Evolutionary conservation across 1,139 yeast species (phyloP), one percentile per base, ranked within the genome.

Genomic region (Yamadazyma atmosphaerica): DNA sequence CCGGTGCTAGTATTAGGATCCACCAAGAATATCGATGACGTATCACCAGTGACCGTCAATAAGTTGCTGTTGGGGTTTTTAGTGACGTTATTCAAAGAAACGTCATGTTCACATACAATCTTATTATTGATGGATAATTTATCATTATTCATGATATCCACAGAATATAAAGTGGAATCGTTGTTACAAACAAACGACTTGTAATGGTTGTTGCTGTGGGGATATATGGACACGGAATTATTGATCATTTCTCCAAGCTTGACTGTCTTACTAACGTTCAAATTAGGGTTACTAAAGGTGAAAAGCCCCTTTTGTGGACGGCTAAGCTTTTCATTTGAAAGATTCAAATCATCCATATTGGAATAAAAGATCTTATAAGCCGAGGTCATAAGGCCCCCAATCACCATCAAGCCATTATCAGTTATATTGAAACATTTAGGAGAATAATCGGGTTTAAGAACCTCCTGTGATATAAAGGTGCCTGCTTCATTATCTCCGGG

Each of bases 181-280:
- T 89, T 89, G 58, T 88, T 89, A 61, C 96, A 88, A 12, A 86
- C 79, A 47, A 77, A 77, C 2, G 89, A 75, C 37, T 71, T 68
- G 54, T 74, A 80, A 31, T 65, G 62, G 38, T 60, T 60, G 33
- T 38, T 33, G 16, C 44, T 58, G 5, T 61, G 39, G 39, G 65
- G 66, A 55, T 74, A 71, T 19, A 86, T 58, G 1, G 83, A 67
- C n/a, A 88, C 94, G 35, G 87, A 80, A 60, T 89, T 89, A 60
- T 88, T 88, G 51, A 89, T 87, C 65, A 82, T 79, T 35, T 84
- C 86, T 0, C 97, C 96, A 32, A 88, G 61, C 37, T 77, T 77
- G 21, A 77, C 72, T 1, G 84, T 76, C 35, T 70, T 61, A 8
- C 70, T 56, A 5, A 58, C 54, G n/a, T 72, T 72, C 2, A 78